Conservation (phyloP, 2,329 filamentous ascomycete genomes). For the Colletotrichum musae region DNA sequence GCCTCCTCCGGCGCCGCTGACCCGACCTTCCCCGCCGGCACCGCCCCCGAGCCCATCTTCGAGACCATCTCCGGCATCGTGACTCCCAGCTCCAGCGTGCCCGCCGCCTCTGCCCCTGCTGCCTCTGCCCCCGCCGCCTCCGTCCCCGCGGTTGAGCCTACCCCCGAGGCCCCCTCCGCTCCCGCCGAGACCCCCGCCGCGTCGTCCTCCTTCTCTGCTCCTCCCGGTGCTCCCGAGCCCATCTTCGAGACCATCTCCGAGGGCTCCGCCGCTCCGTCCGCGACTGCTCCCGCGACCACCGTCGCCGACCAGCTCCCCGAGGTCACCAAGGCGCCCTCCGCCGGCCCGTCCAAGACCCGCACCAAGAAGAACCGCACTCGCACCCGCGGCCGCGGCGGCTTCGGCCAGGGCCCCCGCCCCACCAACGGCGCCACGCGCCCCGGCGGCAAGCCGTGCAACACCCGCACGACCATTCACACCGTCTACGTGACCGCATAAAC, state of each 20-base stretch:
- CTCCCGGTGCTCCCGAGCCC: conserved; percentile 18
- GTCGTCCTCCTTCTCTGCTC: conserved; percentile 9
- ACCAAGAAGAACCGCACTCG: conserved; percentile 10
- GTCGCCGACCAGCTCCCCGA: conserved; percentile 15
- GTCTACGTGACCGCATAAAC: conserved; percentile 21
- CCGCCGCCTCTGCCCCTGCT: neutral
- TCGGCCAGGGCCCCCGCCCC: conserved; percentile 16
- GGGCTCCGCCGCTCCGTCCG: neutral
- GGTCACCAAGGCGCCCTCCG: conserved; percentile 11
- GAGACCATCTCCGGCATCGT: conserved; percentile 28
- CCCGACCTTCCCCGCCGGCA: conserved; percentile 25
- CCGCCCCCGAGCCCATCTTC: conserved; percentile 28
- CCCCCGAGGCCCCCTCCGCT: neutral
- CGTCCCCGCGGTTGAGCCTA: neutral
- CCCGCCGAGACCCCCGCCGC: conserved; percentile 7
- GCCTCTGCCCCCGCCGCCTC: neutral
- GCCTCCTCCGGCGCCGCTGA: conserved; percentile 18
- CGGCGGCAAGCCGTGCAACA: conserved; percentile 10
- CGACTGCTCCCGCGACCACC: conserved; percentile 5
- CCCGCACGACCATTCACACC: conserved; percentile 21
- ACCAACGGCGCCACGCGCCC: neutral
- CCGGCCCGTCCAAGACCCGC: conserved; percentile 24
- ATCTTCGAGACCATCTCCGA: conserved; percentile 24
- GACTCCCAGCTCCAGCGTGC: conserved; percentile 26
- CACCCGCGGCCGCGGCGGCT: conserved; percentile 18